Percentiles rank a stretch among this genome's conserved stretches.
phyloP scores from a whole-genome alignment of 2,329 filamentous ascomycete genomes.

The Beauveria bassiana region DNA sequence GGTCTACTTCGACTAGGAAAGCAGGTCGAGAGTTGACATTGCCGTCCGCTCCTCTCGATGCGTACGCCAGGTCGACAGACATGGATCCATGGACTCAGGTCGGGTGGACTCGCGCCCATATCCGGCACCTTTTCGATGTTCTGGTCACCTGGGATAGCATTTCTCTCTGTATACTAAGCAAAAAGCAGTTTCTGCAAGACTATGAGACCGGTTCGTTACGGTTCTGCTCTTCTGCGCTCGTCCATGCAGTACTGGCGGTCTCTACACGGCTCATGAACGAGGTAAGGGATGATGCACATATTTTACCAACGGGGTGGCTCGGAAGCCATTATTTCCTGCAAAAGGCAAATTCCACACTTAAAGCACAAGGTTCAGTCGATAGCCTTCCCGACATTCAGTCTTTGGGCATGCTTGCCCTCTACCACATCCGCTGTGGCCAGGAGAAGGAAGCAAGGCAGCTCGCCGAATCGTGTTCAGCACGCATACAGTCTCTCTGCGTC shows the following conservation, averaged over 20 bases:
- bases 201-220: not conserved
- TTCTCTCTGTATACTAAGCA: constrained; percentile 14
- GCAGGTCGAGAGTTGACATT: not conserved
- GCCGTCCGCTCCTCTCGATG: not conserved
- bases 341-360: not conserved
- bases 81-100: constrained; percentile 1
- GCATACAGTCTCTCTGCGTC: not conserved
- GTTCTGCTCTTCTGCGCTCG: constrained; percentile 13
- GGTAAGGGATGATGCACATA: not conserved
- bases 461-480: constrained; percentile 1
- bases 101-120: constrained; percentile 9
- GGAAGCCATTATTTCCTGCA: constrained; percentile 9
- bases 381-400: constrained; percentile 13
- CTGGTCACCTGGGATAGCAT: constrained; percentile 12
- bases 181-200: constrained; percentile 23
- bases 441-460: constrained; percentile 9
- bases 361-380: not conserved
- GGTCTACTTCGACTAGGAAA: not conserved
- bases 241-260: constrained; percentile 12
- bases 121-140: constrained; percentile 10
- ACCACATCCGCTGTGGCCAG: constrained; percentile 7
- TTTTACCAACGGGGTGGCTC: not conserved
- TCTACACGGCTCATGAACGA: constrained; percentile 4
- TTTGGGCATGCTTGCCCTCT: constrained; percentile 11
- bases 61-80: not conserved